phyloP scores from a whole-genome alignment of 768 basidiomycete genomes.

The Russula compacta region DNA sequence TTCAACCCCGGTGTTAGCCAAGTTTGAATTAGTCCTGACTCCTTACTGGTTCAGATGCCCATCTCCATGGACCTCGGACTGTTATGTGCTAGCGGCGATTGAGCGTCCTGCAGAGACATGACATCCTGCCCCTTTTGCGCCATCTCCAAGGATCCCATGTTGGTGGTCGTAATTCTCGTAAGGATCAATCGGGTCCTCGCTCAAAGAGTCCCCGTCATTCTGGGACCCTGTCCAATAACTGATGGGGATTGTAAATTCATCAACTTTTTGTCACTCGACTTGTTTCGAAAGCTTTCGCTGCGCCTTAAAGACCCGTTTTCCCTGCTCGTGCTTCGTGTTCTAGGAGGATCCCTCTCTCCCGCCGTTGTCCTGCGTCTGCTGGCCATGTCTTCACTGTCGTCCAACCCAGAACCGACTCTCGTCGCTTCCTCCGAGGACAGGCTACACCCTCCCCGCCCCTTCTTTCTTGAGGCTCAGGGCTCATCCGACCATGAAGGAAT shows the following conservation, averaged over 20 bases:
- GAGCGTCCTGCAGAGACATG: neutral
- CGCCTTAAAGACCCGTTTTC: constrained; percentile 8
- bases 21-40: neutral
- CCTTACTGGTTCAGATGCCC: neutral
- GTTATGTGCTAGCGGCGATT: constrained; percentile 14
- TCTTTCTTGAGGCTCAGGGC: constrained; percentile 1
- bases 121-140: neutral
- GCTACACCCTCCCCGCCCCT: constrained; percentile 13
- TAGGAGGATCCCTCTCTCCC: neutral
- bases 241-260: neutral
- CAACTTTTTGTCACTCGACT: neutral
- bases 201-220: neutral
- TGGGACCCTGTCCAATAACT: neutral
- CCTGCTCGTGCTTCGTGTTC: neutral
- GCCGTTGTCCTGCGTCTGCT: neutral
- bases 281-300: neutral
- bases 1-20: constrained; percentile 3
- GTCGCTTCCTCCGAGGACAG: neutral
- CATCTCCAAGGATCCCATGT: constrained; percentile 2
- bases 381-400: neutral
- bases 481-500: constrained; percentile 8
- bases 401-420: neutral
- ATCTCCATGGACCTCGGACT: constrained; percentile 15
- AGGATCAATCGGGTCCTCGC: neutral
- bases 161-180: constrained; percentile 3